A percentile compares a stretch with the other conserved stretches of the same genome.
Evolutionary conservation across 192 early-diverging fungal species (phyloP).

Genomic region (Geranomyces variabilis): DNA sequence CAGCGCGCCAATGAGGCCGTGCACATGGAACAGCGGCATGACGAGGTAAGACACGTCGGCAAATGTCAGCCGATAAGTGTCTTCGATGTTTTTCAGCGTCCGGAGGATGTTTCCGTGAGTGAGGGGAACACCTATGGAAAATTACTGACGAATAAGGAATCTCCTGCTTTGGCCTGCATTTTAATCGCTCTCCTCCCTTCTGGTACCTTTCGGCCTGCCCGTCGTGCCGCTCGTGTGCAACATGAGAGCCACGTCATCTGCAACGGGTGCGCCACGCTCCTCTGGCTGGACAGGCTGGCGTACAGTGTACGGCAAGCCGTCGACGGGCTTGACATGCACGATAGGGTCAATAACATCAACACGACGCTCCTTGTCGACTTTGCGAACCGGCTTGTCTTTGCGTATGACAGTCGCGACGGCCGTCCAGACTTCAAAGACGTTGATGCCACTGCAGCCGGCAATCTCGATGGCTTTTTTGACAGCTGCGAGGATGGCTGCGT

Average conservation of each 20-base stretch:
- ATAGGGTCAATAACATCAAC: slow-evolving; percentile 15
- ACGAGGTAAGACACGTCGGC: slow-evolving; percentile 72
- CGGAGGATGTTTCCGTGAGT: slow-evolving; percentile 74
- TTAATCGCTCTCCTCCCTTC: not conserved
- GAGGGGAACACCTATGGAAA: slow-evolving; percentile 79
- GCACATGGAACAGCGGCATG: slow-evolving; percentile 88
- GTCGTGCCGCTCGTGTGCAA: slow-evolving; percentile 82
- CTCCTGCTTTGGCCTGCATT: not conserved
- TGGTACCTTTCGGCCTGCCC: slow-evolving; percentile 27
- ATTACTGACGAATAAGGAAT: not conserved
- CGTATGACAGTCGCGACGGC: slow-evolving; percentile 27
- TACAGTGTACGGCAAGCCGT: slow-evolving; percentile 35
- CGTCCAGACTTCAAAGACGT: slow-evolving; percentile 64
- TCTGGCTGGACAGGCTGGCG: slow-evolving; percentile 7
- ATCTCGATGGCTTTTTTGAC: slow-evolving; percentile 60
- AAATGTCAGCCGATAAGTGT: slow-evolving; percentile 65
- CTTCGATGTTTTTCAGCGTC: slow-evolving; percentile 73
- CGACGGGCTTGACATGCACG: slow-evolving; percentile 3
- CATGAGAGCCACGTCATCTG: slow-evolving; percentile 68
- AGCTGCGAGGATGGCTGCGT: slow-evolving; percentile 29
- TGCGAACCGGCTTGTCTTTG: slow-evolving; percentile 1
- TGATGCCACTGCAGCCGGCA: slow-evolving; percentile 51
- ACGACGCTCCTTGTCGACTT: slow-evolving; percentile 4
- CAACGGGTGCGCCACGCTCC: slow-evolving; percentile 20
- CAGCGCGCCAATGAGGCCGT: slow-evolving; percentile 77